Evolutionary conservation across 352 stramenopile genomes (phyloP), one percentile per base, ranked within the genome.

Genomic region (Pythium pyrilobum): DNA sequence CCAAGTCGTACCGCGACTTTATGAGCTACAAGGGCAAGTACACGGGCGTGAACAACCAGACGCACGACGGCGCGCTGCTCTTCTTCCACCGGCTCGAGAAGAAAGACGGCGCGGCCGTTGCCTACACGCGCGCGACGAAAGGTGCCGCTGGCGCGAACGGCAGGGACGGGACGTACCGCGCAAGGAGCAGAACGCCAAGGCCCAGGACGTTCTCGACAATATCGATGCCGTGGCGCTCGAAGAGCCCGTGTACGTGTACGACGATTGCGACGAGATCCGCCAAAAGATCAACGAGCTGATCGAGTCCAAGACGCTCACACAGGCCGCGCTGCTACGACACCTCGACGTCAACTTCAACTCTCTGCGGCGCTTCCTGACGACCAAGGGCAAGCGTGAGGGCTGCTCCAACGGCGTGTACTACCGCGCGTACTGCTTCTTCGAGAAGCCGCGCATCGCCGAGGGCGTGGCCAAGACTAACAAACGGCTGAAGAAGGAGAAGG

Each of bases 261-360:
- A 85, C 58, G 68, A 85, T 50, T 85, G 71, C 43, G 71, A 85
- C 24, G 70, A 71, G 8, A 52, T 85, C 42, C 69, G 74, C 41
- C 71, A 72, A 49, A 77, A 85, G 37, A 69, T 82, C 42, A 56
- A 70, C 40, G 62, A 63, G 21, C 55, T 79, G 21, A 40, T 78
- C 50, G 60, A 57, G 5, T 59, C 64, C 39, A 77, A 78, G 44
- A 58, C 24, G 0, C 33, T 74, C 31, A 77, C 72, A 7, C 72
- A 85, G 44, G 50, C 67, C 0, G 71, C 69, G 1, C 52, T 85
- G 34, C 51, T 79, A 31, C 54, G 50, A 1, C 29, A 71, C 1
- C 40, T 84, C 1, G 57, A 79, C 33, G 54, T 78, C 23, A 79
- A 77, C 55, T 68, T 62, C 40, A 80, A 77, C 59, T 76, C 71